Evolutionary conservation across 2,329 filamentous ascomycete species (phyloP), one percentile per base, ranked within the genome.

Genomic region (Aspergillus carbonarius): DNA sequence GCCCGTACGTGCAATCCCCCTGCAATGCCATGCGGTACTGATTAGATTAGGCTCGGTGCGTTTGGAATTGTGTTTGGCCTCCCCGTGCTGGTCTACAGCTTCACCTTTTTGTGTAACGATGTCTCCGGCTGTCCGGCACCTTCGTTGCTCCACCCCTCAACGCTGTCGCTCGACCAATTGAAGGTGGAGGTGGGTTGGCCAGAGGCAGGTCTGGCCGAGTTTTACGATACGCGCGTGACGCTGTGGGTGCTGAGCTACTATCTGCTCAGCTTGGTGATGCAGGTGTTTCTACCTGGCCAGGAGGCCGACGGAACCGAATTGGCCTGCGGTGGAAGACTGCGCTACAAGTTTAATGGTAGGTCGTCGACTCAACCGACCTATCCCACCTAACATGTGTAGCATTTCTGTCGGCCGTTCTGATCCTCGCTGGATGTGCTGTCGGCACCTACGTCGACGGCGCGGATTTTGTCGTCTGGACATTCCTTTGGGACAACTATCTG

Each of bases 101-200:
- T 93, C 71, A 83, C 88, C 48, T 96, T 97, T 72, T 81, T 89
- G 68, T 97, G 93, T 83, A 98, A 97, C 78, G 93, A 98, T 74
- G 81, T 96, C 63, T 89, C 91, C 8, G 93, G 95, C 59, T 98
- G 95, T 72, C 95, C 93, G 48, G 88, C 91, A 2, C 92, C 93
- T 3, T 92, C 90, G 4, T 82, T 93, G 8, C 83, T 96, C 37
- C 82, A 83, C 65, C 92, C 90, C 32, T 87, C 83, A 57, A 89
- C 85, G 8, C 78, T 96, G 60, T 87, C 87, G 42, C 79, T 92
- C 49, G 84, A 88, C 18, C 84, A 85, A 67, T 79, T 97, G 66
- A 95, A 93, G 79, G 73, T 80, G 56, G 92, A 97, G 70, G 85
- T 91, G 44, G 92, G 90, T 66, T 96, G 93, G 91, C 89, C 89